Conservation (phyloP, 1,139 yeast species). For the Blastobotrys aristatus region DNA sequence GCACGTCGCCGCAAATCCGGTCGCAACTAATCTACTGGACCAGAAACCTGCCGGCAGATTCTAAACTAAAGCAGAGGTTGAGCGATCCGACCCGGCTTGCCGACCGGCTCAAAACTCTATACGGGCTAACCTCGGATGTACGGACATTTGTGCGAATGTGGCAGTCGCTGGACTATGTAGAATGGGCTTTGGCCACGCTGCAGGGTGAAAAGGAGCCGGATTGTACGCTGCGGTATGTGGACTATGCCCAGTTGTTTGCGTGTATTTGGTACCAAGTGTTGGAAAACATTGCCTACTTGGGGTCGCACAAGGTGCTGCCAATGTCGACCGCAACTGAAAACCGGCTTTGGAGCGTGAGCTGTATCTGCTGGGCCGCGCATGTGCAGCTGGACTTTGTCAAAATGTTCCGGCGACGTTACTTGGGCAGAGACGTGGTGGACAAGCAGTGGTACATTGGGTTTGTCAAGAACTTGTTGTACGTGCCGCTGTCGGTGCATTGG, state of each 20-base stretch:
- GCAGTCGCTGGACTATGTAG: slow-evolving; percentile 35
- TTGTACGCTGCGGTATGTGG: slow-evolving; percentile 15
- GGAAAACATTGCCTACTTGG: slow-evolving; percentile 40
- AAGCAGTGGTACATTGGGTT: slow-evolving; percentile 27
- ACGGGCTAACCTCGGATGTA: slow-evolving; percentile 35
- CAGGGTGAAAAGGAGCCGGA: slow-evolving; percentile 21
- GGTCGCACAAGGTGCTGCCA: slow-evolving; percentile 35
- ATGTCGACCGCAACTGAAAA: slow-evolving; percentile 26
- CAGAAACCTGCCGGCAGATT: slow-evolving; percentile 10
- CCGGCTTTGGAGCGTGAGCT: slow-evolving; percentile 38
- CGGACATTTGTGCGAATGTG: slow-evolving; percentile 38
- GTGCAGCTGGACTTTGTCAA: slow-evolving; percentile 35
- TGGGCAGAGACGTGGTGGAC: slow-evolving; percentile 15
- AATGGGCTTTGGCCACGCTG: slow-evolving; percentile 35
- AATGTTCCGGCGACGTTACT: slow-evolving; percentile 16
- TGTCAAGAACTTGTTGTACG: slow-evolving; percentile 37
- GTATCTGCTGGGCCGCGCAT: slow-evolving; percentile 40
- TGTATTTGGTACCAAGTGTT: slow-evolving; percentile 38
- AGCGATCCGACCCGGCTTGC: slow-evolving; percentile 17
- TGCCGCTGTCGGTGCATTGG: slow-evolving; percentile 43
- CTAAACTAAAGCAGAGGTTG: slow-evolving; percentile 3
- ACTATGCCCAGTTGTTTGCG: slow-evolving; percentile 35
- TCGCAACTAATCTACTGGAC: slow-evolving; percentile 7
- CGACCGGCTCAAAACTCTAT: slow-evolving; percentile 26
- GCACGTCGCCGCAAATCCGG: slow-evolving; percentile 14